Evolutionary conservation across 2,329 filamentous ascomycete species (phyloP).

Genomic region (Sodiomyces alkalinus): DNA sequence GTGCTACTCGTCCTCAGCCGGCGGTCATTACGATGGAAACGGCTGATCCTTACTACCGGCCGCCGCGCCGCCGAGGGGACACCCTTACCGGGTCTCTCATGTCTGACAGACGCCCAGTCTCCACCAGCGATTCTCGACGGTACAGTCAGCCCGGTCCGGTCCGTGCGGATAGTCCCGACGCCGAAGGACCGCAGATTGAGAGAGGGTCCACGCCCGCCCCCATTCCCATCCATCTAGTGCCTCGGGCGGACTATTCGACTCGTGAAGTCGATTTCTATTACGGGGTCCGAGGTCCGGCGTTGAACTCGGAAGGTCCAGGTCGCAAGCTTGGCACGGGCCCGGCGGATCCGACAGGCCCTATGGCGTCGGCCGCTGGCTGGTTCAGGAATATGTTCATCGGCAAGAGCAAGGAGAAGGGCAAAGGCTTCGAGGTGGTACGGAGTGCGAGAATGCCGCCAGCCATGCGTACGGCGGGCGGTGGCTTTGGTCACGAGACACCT

Average conservation of each 20-base stretch:
- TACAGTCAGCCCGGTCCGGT: slow-evolving; percentile 16
- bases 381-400: slow-evolving; percentile 64
- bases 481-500: slow-evolving; percentile 50
- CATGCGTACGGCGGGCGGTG: slow-evolving; percentile 41
- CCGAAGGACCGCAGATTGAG: slow-evolving; percentile 17
- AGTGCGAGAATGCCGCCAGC: slow-evolving; percentile 75
- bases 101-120: slow-evolving; percentile 15
- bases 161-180: background rate
- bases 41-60: slow-evolving; percentile 76
- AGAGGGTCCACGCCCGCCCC: slow-evolving; percentile 29
- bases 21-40: slow-evolving; percentile 30
- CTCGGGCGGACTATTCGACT: slow-evolving; percentile 73
- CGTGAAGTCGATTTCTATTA: slow-evolving; percentile 97
- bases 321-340: slow-evolving; percentile 85
- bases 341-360: slow-evolving; percentile 82
- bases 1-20: slow-evolving; percentile 26
- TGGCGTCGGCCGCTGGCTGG: slow-evolving; percentile 82
- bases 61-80: slow-evolving; percentile 56
- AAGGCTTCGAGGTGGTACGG: slow-evolving; percentile 92
- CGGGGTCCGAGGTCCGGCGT: slow-evolving; percentile 71
- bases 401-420: slow-evolving; percentile 86
- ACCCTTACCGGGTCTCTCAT: slow-evolving; percentile 29
- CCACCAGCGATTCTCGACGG: slow-evolving; percentile 19
- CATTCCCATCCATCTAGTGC: slow-evolving; percentile 29
- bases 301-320: slow-evolving; percentile 67